Evolutionary conservation across 1,139 yeast species (phyloP).

Genomic region (Sugiyamaella novakii): DNA sequence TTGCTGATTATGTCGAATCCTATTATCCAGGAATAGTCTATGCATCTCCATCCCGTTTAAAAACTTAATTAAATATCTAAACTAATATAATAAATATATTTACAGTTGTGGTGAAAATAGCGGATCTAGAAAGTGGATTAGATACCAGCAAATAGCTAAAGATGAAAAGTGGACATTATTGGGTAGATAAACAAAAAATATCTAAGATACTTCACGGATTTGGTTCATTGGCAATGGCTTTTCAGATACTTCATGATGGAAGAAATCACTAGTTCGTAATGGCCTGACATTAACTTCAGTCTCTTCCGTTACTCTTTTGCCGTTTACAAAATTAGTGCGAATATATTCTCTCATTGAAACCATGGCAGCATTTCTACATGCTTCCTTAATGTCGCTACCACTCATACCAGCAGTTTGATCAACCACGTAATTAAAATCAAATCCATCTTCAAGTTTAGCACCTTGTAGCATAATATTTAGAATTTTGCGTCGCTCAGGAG

Average conservation of each 20-base stretch:
- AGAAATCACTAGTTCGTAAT: slow-evolving; percentile 44
- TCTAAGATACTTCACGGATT: slow-evolving; percentile 27
- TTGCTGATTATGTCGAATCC: slow-evolving; percentile 20
- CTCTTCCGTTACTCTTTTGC: slow-evolving; percentile 30
- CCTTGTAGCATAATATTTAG: slow-evolving; percentile 65
- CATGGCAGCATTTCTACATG: slow-evolving; percentile 92
- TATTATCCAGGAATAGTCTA: slow-evolving; percentile 30
- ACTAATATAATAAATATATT: slow-evolving; percentile 5
- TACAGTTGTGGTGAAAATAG: neutral
- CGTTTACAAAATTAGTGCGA: slow-evolving; percentile 38
- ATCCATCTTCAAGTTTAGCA: slow-evolving; percentile 55
- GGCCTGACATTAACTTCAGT: slow-evolving; percentile 45
- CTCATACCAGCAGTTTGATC: slow-evolving; percentile 71
- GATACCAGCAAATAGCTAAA: too few species aligned
- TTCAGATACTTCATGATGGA: slow-evolving; percentile 34
- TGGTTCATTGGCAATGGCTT: slow-evolving; percentile 32
- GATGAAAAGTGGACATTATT: too few species aligned
- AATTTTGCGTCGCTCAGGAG: slow-evolving; percentile 69
- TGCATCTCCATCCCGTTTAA: slow-evolving; percentile 2
- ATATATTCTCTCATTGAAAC: slow-evolving; percentile 86
- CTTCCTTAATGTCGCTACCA: slow-evolving; percentile 89
- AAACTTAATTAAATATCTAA: slow-evolving; percentile 4
- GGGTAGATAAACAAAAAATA: neutral
- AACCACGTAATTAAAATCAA: slow-evolving; percentile 65
- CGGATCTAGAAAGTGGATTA: too few species aligned